Base-by-base conservation (phyloP, 2,329 filamentous ascomycete species). In the Paraphoma chrysanthemicola region DNA sequence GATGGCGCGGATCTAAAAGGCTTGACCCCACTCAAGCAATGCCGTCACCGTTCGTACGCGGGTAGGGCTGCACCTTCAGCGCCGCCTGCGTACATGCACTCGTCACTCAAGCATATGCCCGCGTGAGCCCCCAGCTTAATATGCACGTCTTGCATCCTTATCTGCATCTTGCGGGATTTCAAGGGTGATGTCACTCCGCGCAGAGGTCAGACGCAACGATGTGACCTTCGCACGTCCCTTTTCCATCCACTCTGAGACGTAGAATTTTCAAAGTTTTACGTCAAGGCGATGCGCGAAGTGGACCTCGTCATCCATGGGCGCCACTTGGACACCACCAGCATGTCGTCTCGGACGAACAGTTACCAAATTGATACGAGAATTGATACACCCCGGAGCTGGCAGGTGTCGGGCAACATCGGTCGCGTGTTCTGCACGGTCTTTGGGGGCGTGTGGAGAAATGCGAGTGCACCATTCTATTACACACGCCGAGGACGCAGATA, bases 211-310 rank as follows among this genome's bases (percentile, higher is more conserved):
- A 39, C 36, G 17, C 28, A 29, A 51, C 48, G 16, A 31, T 31
- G 46, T 48, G 10, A 48, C 46, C 31, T 48, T 44, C 48, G 65
- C 65, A 69, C 65, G 67, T 65, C 60, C 66, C 33, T 36, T 36
- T 36, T 36, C 33, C 33, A 36, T 36, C 33, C 66, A 47, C 36
- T 43, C 29, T 9, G 63, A 54, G 51, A 63, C 59, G 63, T 66
- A 67, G 72, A 71, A 70, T 63, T 69, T 70, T 64, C 59, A 48
- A 57, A 46, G 16, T 57, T 63, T 70, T 72, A 70, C 66, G 68
- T 71, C 63, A 71, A 54, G 50, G 50, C 54, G 30, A 44, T 51
- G 50, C 62, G 54, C 70, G 54, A 72, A 66, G 70, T 73, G 70
- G 70, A 68, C 51, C 66, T 57, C 58, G 28, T 59, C 52, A 56